phyloP scores from a whole-genome alignment of 345 rosid species.

The Jatropha curcas region DNA sequence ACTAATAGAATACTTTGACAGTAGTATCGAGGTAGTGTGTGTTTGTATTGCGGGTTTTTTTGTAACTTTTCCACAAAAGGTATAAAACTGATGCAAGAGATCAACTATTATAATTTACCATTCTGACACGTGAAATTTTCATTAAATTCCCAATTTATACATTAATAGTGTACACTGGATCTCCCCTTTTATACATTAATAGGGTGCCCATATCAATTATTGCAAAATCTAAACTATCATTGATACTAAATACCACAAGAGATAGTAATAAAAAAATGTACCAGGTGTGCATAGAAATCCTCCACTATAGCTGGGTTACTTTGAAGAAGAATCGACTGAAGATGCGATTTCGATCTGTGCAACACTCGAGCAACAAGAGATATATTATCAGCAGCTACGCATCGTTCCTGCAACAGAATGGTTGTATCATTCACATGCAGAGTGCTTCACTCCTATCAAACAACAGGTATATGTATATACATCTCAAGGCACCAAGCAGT shows the following conservation, averaged over 20 bases:
- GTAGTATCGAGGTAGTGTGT: background rate
- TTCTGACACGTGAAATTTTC: background rate
- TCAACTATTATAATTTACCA: background rate
- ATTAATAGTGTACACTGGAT: too few relatives aligned
- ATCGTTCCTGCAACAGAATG: conserved; percentile 81
- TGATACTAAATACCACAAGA: background rate
- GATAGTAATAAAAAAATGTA: conserved; percentile 33
- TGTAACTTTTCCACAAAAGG: background rate
- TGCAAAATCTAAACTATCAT: background rate
- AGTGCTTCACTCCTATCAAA: background rate
- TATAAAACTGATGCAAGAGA: background rate
- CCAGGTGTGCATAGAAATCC: conserved; percentile 82
- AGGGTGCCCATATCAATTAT: background rate
- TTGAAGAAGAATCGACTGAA: conserved; percentile 88
- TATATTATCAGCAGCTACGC: conserved; percentile 76
- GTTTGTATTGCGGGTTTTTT: background rate
- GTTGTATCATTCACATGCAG: conserved; percentile 15
- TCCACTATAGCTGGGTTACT: conserved; percentile 77
- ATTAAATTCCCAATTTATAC: background rate
- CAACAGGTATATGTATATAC: too few relatives aligned
- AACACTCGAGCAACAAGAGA: conserved; percentile 83
- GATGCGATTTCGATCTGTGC: conserved; percentile 85
- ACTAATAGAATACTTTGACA: background rate
- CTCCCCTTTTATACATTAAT: too few relatives aligned
- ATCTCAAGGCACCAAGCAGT: too few relatives aligned